Conservation (phyloP, 768 basidiomycete genomes). For the Collybia sp. region DNA sequence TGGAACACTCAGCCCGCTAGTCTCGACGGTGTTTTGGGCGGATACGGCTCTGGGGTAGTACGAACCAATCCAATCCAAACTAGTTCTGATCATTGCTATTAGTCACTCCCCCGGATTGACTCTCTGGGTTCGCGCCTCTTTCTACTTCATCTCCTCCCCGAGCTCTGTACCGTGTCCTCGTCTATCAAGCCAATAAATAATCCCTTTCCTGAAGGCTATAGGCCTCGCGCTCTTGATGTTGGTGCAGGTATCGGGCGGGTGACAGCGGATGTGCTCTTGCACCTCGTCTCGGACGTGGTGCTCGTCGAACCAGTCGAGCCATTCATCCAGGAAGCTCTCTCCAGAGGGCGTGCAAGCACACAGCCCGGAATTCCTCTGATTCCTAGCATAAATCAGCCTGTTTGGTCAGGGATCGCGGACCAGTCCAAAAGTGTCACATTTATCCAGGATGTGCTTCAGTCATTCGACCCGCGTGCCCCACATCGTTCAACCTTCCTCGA, state of each 20-base stretch:
- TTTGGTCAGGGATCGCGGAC: constrained; percentile 69
- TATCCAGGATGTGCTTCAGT: constrained; percentile 75
- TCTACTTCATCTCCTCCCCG: constrained; percentile 75
- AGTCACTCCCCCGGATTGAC: constrained; percentile 90
- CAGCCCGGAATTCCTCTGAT: constrained; percentile 6
- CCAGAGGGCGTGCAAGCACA: constrained; percentile 28
- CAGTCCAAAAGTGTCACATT: constrained; percentile 70
- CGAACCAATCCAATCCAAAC: constrained; percentile 7
- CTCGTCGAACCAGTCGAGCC: constrained; percentile 83
- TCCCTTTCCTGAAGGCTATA: constrained; percentile 11
- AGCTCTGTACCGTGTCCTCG: constrained; percentile 73
- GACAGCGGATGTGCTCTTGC: constrained; percentile 83
- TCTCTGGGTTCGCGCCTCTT: constrained; percentile 87
- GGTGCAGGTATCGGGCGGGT: constrained; percentile 95
- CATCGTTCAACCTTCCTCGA: constrained; percentile 48
- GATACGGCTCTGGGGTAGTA: constrained; percentile 49
- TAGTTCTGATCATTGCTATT: constrained; percentile 9
- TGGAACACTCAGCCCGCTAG: constrained; percentile 82
- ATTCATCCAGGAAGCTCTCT: constrained; percentile 73
- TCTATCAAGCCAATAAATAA: constrained; percentile 51
- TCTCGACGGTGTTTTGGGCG: constrained; percentile 85
- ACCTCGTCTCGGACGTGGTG: constrained; percentile 81
- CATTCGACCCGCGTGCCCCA: constrained; percentile 63
- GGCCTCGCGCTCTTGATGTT: constrained; percentile 81
- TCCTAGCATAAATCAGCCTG: constrained; percentile 9